Conservation (phyloP, 495 filamentous ascomycete genomes). For the Schizothecium vesticola region DNA sequence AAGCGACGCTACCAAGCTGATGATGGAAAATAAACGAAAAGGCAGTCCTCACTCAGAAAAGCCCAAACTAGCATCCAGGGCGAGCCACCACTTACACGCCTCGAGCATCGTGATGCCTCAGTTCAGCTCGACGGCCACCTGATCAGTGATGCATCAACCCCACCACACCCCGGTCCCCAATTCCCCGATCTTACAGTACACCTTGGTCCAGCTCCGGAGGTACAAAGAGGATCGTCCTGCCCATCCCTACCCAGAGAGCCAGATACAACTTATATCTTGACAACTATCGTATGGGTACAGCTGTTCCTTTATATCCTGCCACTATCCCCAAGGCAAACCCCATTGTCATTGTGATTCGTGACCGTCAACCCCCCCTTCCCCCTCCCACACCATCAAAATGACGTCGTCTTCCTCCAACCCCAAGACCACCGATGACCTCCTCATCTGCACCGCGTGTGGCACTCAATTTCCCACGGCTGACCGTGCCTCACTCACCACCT, state of each 20-base stretch:
- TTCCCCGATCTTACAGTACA: not conserved
- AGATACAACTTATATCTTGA: not conserved
- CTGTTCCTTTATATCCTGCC: not conserved
- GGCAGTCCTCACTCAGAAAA: not conserved
- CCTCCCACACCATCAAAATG: not conserved
- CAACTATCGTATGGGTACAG: not conserved
- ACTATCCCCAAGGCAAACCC: not conserved
- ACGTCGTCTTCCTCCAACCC: not conserved
- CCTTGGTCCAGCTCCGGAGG: not conserved
- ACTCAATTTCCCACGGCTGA: slow-evolving; percentile 58
- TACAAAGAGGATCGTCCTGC: not conserved
- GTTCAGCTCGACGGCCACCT: not conserved
- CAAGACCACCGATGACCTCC: not conserved
- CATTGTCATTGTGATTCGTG: not conserved
- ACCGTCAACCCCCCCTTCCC: not conserved
- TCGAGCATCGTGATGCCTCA: not conserved
- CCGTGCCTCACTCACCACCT: slow-evolving; percentile 42
- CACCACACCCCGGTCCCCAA: not conserved
- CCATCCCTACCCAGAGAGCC: not conserved
- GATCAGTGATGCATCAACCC: not conserved
- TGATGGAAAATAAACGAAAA: not conserved
- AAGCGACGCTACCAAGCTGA: not conserved
- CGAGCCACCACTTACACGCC: not conserved
- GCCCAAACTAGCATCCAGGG: not conserved
- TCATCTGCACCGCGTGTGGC: slow-evolving; percentile 62